A percentile compares a stretch with the other conserved stretches of the same genome.
phyloP scores from a whole-genome alignment of 2,329 filamentous ascomycete genomes.

The Purpureocillium takamizusanense region DNA sequence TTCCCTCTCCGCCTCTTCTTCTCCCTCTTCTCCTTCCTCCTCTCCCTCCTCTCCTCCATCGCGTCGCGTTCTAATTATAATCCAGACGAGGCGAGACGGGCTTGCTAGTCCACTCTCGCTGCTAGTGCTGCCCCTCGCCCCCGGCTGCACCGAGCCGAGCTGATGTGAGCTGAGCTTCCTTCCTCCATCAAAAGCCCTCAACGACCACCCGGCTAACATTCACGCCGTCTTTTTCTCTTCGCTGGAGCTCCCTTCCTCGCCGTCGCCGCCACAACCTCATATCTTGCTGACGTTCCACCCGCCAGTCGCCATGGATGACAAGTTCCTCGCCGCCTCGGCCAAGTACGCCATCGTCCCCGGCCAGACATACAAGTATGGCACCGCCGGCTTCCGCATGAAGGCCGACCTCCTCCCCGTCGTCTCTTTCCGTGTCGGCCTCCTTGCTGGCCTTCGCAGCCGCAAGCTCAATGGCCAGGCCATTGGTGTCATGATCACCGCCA shows the following conservation, averaged over 20 bases:
- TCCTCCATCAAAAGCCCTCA: too few species aligned
- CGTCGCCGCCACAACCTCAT: not conserved
- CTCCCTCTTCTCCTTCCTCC: too few species aligned
- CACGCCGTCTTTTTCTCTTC: too few species aligned
- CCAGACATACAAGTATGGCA: conserved; percentile 55
- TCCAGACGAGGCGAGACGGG: too few species aligned
- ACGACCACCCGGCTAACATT: too few species aligned
- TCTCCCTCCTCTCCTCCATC: too few species aligned
- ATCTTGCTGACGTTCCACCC: not conserved
- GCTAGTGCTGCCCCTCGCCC: not conserved
- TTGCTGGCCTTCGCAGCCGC: conserved; percentile 80
- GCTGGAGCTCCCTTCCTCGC: too few species aligned
- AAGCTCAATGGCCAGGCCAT: conserved; percentile 87
- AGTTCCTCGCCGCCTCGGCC: conserved; percentile 51
- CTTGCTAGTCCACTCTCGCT: too few species aligned
- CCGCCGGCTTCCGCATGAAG: conserved; percentile 60
- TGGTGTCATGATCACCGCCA: conserved; percentile 93
- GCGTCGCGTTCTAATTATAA: too few species aligned
- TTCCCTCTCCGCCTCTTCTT: too few species aligned
- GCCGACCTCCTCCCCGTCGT: conserved; percentile 82
- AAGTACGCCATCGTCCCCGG: conserved; percentile 51
- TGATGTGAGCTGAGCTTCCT: not conserved
- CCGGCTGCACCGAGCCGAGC: not conserved
- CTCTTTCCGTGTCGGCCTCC: conserved; percentile 82
- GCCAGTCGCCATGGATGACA: conserved; percentile 37